phyloP scores from a whole-genome alignment of 495 filamentous ascomycete species.

The Chlorociboria aeruginascens region DNA sequence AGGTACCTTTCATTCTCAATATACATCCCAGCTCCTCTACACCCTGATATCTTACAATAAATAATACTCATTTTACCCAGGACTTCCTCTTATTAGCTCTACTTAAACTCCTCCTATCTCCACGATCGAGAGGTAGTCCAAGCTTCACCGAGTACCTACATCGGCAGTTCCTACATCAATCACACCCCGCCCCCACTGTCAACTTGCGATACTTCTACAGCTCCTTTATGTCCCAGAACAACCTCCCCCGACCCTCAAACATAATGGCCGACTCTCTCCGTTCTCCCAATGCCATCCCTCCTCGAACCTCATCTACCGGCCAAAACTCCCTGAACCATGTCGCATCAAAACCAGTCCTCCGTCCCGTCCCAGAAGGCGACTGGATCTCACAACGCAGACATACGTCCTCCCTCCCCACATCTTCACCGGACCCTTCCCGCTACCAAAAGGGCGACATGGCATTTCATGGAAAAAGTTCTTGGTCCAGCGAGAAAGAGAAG shows the following conservation, averaged over 20 bases:
- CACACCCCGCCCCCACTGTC: not conserved
- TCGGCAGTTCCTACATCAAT: not conserved
- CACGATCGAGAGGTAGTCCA: not conserved
- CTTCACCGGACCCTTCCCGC: not conserved
- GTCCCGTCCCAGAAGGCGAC: slow-evolving; percentile 42
- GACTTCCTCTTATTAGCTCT: too few relatives aligned
- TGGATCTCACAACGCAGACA: slow-evolving; percentile 27
- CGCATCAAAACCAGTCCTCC: slow-evolving; percentile 37
- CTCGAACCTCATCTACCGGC: slow-evolving; percentile 52
- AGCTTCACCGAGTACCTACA: not conserved
- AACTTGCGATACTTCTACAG: too few relatives aligned
- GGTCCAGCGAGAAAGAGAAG: slow-evolving; percentile 61
- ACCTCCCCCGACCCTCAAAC: slow-evolving; percentile 3
- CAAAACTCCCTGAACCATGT: slow-evolving; percentile 18
- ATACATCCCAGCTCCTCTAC: too few relatives aligned
- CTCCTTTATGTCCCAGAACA: slow-evolving; percentile 7
- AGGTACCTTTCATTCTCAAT: too few relatives aligned
- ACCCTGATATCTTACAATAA: too few relatives aligned
- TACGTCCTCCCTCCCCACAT: slow-evolving; percentile 1
- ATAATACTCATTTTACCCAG: too few relatives aligned
- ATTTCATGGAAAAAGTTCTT: slow-evolving; percentile 29
- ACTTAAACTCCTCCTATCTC: not conserved
- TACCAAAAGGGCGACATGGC: slow-evolving; percentile 36
- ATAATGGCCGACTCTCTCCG: slow-evolving; percentile 6
- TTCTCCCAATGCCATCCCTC: slow-evolving; percentile 55